phyloP scores from a whole-genome alignment of 2,329 filamentous ascomycete species.

The Sarocladiaceae sp. region DNA sequence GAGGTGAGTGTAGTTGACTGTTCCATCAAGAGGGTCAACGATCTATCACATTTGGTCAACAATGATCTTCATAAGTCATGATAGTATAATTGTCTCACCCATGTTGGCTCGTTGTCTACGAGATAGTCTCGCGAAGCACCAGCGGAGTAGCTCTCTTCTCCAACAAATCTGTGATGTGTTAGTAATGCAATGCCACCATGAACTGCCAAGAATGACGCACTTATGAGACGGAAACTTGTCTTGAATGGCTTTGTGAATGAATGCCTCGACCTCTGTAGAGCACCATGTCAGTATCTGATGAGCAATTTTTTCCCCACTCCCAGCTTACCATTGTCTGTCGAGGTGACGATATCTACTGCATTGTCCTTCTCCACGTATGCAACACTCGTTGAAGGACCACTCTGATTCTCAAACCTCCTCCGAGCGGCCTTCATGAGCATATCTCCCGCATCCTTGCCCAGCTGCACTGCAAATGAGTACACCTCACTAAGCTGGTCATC shows the following conservation, averaged over 20 bases:
- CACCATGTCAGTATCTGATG: background rate
- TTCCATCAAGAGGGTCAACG: conserved; percentile 74
- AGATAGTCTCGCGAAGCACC: conserved; percentile 65
- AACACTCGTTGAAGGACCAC: conserved; percentile 15
- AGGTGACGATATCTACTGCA: conserved; percentile 72
- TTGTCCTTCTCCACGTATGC: conserved; percentile 61
- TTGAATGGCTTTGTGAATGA: conserved; percentile 58
- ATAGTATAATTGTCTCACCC: background rate
- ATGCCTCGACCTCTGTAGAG: conserved; percentile 62
- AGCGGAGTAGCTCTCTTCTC: conserved; percentile 72
- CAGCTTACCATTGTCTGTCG: conserved; percentile 64
- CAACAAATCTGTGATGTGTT: conserved; percentile 55
- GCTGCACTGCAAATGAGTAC: conserved; percentile 65
- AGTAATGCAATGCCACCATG: conserved; percentile 7
- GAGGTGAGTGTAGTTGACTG: conserved; percentile 76
- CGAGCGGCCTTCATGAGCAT: conserved; percentile 60
- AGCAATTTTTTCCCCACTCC: background rate
- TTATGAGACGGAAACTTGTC: conserved; percentile 61
- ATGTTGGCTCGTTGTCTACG: conserved; percentile 38
- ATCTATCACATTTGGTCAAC: conserved; percentile 61
- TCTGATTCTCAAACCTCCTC: conserved; percentile 20
- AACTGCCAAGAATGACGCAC: conserved; percentile 36
- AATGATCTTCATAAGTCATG: background rate
- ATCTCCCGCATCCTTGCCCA: conserved; percentile 66
- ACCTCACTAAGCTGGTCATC: conserved; percentile 56